phyloP scores from a whole-genome alignment of 495 filamentous ascomycete genomes.

The Penicillium simplicissimum region DNA sequence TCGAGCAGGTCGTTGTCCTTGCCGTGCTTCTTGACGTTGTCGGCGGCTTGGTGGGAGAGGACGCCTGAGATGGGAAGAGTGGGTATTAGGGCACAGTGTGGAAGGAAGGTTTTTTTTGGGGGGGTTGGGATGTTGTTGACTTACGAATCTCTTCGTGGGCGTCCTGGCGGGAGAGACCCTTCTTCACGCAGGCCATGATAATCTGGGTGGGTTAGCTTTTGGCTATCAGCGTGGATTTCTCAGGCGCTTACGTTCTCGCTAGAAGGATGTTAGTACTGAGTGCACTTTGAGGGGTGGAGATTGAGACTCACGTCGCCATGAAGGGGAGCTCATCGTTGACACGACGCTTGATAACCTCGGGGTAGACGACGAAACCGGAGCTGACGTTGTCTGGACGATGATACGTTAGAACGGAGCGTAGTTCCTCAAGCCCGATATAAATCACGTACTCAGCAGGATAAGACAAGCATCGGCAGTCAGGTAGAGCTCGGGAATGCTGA shows the following conservation, averaged over 20 bases:
- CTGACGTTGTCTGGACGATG: conserved; percentile 66
- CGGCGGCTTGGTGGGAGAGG: conserved; percentile 79
- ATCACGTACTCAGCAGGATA: conserved; percentile 58
- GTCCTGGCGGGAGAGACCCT: conserved; percentile 80
- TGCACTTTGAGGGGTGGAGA: background rate
- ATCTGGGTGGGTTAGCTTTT: conserved; percentile 49
- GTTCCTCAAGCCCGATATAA: background rate
- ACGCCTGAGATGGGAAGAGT: conserved; percentile 50
- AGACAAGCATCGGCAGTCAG: conserved; percentile 81
- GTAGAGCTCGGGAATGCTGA: conserved; percentile 78
- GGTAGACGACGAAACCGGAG: conserved; percentile 84
- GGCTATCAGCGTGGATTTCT: background rate
- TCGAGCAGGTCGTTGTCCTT: conserved; percentile 82
- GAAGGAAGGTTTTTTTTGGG: background rate
- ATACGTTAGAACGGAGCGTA: conserved; percentile 5
- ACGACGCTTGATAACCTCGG: conserved; percentile 66
- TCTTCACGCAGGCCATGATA: conserved; percentile 80
- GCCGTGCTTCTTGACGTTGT: conserved; percentile 78
- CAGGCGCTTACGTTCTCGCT: conserved; percentile 44
- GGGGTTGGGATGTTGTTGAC: conserved; percentile 7
- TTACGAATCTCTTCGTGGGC: conserved; percentile 83
- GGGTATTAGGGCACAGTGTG: conserved; percentile 3
- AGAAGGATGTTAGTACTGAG: conserved; percentile 20
- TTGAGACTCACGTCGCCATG: conserved; percentile 69
- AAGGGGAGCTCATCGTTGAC: conserved; percentile 84